Percentiles rank a stretch among this genome's conserved stretches.
These are phyloP conservation scores for Cystobasidium pallidum DNA, from an alignment of 1,284 basidiomycete genomes.

Conservation along the genomic window DNA sequence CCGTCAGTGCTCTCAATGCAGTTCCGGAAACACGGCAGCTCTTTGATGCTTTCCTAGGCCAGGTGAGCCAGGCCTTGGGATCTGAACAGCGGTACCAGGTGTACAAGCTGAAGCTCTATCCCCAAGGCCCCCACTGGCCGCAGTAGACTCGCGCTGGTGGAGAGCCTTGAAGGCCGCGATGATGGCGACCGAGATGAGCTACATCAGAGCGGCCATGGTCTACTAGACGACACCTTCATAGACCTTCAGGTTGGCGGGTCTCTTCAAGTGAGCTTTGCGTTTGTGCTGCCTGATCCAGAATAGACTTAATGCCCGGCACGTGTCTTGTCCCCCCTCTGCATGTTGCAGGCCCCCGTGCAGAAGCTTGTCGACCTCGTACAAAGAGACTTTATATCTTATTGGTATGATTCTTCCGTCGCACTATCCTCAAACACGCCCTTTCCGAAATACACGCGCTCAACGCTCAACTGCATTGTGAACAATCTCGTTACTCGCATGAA, in stretches of 20 bases:
- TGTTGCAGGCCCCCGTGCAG: slow-evolving; percentile 24
- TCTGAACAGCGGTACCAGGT: background rate
- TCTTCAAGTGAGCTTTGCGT: slow-evolving; percentile 21
- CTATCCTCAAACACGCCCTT: slow-evolving; percentile 37
- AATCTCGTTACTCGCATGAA: slow-evolving; percentile 22
- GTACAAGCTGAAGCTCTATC: background rate
- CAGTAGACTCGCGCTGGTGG: slow-evolving; percentile 20
- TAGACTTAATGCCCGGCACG: background rate
- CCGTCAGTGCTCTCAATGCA: slow-evolving; percentile 34
- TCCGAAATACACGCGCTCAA: slow-evolving; percentile 41
- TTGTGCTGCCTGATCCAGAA: background rate
- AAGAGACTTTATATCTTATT: slow-evolving; percentile 45
- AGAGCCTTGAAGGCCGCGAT: slow-evolving; percentile 13
- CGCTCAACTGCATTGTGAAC: slow-evolving; percentile 43
- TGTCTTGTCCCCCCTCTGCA: slow-evolving; percentile 1
- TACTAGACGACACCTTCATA: slow-evolving; percentile 8
- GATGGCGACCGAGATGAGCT: background rate
- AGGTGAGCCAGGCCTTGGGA: slow-evolving; percentile 1
- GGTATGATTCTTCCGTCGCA: slow-evolving; percentile 38
- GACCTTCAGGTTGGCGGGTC: slow-evolving; percentile 27
- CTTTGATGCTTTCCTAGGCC: slow-evolving; percentile 38
- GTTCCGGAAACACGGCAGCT: slow-evolving; percentile 34
- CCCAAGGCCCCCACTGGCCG: slow-evolving; percentile 31
- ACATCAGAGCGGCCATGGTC: background rate
- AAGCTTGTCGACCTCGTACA: slow-evolving; percentile 39